Evolutionary conservation across 306 rosid species (phyloP).

Genomic region (Vigna angularis): DNA sequence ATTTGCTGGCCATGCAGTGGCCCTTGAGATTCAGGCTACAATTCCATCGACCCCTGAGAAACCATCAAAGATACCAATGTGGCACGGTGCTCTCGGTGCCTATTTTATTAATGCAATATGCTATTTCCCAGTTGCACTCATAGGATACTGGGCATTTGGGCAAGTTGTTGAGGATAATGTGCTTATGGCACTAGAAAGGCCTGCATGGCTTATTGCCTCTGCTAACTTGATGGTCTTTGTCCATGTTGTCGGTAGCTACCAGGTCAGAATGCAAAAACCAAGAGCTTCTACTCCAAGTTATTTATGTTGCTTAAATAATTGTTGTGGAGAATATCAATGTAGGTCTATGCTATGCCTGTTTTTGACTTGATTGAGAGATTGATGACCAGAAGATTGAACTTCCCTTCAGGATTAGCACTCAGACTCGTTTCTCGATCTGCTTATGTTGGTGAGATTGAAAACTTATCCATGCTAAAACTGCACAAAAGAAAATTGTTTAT

Average conservation of each 20-base stretch:
- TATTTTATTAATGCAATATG: constrained; percentile 83
- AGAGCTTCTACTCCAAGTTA: neutral
- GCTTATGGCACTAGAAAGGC: constrained; percentile 68
- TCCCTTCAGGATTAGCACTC: constrained; percentile 73
- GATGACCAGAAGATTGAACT: constrained; percentile 62
- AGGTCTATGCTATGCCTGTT: constrained; percentile 96
- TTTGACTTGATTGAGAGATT: constrained; percentile 77
- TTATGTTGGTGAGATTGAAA: constrained; percentile 70
- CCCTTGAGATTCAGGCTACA: constrained; percentile 92
- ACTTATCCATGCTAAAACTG: constrained; percentile 7
- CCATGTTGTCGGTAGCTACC: constrained; percentile 95
- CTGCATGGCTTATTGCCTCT: constrained; percentile 88
- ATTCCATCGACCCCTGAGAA: constrained; percentile 88
- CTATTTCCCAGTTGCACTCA: constrained; percentile 89
- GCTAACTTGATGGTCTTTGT: constrained; percentile 92
- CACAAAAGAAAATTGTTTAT: neutral
- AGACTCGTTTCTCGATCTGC: constrained; percentile 77
- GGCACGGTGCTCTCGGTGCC: constrained; percentile 85
- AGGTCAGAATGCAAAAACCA: constrained; percentile 52
- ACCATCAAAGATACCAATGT: constrained; percentile 86
- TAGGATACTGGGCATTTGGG: constrained; percentile 93
- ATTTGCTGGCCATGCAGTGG: constrained; percentile 94
- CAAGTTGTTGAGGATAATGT: constrained; percentile 79
- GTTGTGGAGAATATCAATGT: neutral
- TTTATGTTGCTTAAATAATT: neutral